phyloP scores from a whole-genome alignment of 2,329 filamentous ascomycete species.

The Fusarium anthophilum region DNA sequence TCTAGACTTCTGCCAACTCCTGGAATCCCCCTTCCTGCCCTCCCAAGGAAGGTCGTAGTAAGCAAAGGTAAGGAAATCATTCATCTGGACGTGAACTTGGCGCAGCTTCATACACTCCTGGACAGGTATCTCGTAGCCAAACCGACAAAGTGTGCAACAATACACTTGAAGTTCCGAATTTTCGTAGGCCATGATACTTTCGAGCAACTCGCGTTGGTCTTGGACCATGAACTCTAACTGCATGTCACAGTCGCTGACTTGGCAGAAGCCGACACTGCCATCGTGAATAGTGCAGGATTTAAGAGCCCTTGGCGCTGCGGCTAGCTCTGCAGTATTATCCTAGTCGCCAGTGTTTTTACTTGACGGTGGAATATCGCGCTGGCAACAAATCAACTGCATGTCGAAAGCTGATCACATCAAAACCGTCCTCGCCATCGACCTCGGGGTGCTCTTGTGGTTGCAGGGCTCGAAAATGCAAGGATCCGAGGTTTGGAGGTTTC shows the following conservation, averaged over 20 bases:
- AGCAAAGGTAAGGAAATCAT: neutral
- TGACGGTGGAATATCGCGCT: accelerated
- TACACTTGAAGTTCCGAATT: neutral
- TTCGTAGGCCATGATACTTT: neutral
- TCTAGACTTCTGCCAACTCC: accelerated
- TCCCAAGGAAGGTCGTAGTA: neutral
- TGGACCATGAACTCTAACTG: neutral
- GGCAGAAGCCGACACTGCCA: accelerated
- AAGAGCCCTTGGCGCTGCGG: accelerated
- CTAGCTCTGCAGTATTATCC: accelerated
- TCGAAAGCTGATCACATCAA: neutral
- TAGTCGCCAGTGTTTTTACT: neutral
- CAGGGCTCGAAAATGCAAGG: neutral
- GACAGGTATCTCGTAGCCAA: neutral
- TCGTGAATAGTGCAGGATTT: neutral
- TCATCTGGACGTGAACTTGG: neutral
- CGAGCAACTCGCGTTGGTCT: neutral
- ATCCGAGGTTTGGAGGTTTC: neutral
- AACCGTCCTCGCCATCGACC: accelerated
- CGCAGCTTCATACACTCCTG: neutral
- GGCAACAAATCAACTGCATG: neutral
- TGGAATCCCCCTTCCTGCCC: accelerated
- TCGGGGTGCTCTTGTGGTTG: neutral
- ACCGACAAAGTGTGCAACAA: neutral
- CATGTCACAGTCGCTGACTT: neutral